Evolutionary conservation across 2,329 filamentous ascomycete species (phyloP).

Genomic region (Zasmidium citrigriseum): DNA sequence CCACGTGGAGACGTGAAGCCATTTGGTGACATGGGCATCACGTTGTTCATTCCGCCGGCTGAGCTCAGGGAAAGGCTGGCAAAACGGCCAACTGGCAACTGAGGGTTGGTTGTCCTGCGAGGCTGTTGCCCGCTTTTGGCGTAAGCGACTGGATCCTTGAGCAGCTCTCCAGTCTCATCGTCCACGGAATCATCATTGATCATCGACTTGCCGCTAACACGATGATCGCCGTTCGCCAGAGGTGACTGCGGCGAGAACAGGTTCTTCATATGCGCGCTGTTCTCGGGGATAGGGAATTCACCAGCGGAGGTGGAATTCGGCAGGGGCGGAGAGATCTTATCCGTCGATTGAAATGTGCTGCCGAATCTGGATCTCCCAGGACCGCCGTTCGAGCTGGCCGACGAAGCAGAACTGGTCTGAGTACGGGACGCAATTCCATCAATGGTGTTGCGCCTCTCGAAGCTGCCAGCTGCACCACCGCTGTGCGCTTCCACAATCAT

Average conservation of each 20-base stretch:
- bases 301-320: slow-evolving; percentile 55
- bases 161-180: slow-evolving; percentile 71
- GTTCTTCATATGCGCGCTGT: slow-evolving; percentile 57
- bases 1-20: slow-evolving; percentile 52
- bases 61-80: slow-evolving; percentile 71
- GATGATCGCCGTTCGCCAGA: slow-evolving; percentile 64
- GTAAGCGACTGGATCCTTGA: slow-evolving; percentile 71
- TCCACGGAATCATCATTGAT: slow-evolving; percentile 70
- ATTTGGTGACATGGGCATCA: slow-evolving; percentile 58
- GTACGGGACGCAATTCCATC: slow-evolving; percentile 50
- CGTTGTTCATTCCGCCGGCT: slow-evolving; percentile 43
- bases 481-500: slow-evolving; percentile 60
- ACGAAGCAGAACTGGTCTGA: slow-evolving; percentile 47
- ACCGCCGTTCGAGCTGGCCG: slow-evolving; percentile 45
- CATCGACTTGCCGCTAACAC: slow-evolving; percentile 67
- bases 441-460: slow-evolving; percentile 52
- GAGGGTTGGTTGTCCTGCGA: slow-evolving; percentile 66
- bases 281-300: slow-evolving; percentile 62
- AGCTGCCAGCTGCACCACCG: slow-evolving; percentile 18
- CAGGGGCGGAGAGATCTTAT: slow-evolving; percentile 61
- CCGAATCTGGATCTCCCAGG: slow-evolving; percentile 56
- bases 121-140: slow-evolving; percentile 65
- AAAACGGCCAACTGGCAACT: slow-evolving; percentile 70
- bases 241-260: slow-evolving; percentile 74
- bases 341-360: slow-evolving; percentile 61